Evolutionary conservation across 2,329 filamentous ascomycete genomes (phyloP), one percentile per base, ranked within the genome.

Genomic region (Trichoderma pleuroti): DNA sequence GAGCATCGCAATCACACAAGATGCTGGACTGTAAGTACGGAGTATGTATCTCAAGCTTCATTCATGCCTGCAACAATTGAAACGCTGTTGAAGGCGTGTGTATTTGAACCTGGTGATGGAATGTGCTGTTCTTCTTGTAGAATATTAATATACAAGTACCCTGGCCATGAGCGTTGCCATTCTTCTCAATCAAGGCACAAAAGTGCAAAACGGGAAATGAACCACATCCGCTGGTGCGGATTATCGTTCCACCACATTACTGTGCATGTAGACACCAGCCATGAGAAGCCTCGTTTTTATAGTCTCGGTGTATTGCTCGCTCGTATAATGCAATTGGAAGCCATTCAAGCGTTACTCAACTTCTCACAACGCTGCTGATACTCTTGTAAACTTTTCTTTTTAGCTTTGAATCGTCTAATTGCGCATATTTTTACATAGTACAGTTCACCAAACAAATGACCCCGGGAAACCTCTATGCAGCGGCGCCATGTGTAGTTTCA

Each of bases 391-490:
- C 66, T 69, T 59, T 69, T 61, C 56, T 71, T 69, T 69, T 63
- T 69, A 63, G 54, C 46, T 56, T 63, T 63, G 63, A 71, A 76
- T 77, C 81, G 79, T 86, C 83, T 85, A 85, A 80, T 82, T 82
- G 79, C 77, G 80, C 81, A 78, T 86, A 86, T 84, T 84, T 69
- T 82, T 86, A 86, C 84, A 86, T 81, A 84, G 82, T 84, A 84
- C 82, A 86, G 80, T 79, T 76, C 77, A 78, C 78, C 78, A 79
- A 79, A 82, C 78, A 80, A 57, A 81, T 77, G 78, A 81, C 79
- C 77, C 79, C 82, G 82, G 79, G 80, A 82, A 83, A 83, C 80
- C 78, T 86, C 83, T 86, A 85, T 85, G 83, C 81, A 81, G 81
- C 80, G 80, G 79, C 80, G 77, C 78, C 78, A 78, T 76, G 78